Percentiles rank a stretch among this genome's conserved stretches.
These are phyloP conservation scores for Flaveria linearis DNA, from an alignment of 129 eudicot species.

Conservation along the genomic window DNA sequence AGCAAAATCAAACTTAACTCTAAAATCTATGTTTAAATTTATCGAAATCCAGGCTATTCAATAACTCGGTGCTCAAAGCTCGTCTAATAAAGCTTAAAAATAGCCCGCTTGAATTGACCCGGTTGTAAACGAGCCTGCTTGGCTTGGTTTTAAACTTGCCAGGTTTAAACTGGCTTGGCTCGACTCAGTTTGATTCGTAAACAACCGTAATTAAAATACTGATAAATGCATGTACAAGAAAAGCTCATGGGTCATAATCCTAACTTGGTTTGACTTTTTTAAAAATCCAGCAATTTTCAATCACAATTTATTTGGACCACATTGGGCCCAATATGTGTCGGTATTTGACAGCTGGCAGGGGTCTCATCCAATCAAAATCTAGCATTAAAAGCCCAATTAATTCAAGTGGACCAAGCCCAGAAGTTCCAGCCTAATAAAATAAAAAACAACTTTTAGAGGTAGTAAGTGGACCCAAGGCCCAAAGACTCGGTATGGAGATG, in stretches of 20 bases:
- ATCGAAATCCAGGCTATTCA: too few relatives aligned
- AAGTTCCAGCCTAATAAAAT: slow-evolving; percentile 36
- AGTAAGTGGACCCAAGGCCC: slow-evolving; percentile 33
- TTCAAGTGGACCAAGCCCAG: slow-evolving; percentile 31
- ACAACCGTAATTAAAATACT: too few relatives aligned
- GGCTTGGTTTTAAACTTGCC: too few relatives aligned
- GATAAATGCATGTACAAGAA: not conserved
- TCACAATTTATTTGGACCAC: slow-evolving; percentile 15
- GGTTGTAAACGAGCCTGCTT: too few relatives aligned
- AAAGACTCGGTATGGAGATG: not conserved
- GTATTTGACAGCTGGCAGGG: not conserved
- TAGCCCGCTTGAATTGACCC: too few relatives aligned
- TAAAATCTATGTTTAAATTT: too few relatives aligned
- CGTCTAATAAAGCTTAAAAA: too few relatives aligned
- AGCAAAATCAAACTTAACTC: too few relatives aligned
- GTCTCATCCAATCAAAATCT: slow-evolving; percentile 32
- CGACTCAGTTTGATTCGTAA: too few relatives aligned
- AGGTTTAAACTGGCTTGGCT: too few relatives aligned
- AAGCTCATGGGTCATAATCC: not conserved
- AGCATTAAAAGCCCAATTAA: slow-evolving; percentile 38
- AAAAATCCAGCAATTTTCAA: slow-evolving; percentile 24
- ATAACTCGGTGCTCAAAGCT: too few relatives aligned
- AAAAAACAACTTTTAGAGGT: slow-evolving; percentile 26
- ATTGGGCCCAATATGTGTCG: slow-evolving; percentile 23
- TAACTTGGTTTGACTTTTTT: slow-evolving; percentile 26